Conservation (phyloP, 2,329 filamentous ascomycete genomes). For the Phialophora macrospora region DNA sequence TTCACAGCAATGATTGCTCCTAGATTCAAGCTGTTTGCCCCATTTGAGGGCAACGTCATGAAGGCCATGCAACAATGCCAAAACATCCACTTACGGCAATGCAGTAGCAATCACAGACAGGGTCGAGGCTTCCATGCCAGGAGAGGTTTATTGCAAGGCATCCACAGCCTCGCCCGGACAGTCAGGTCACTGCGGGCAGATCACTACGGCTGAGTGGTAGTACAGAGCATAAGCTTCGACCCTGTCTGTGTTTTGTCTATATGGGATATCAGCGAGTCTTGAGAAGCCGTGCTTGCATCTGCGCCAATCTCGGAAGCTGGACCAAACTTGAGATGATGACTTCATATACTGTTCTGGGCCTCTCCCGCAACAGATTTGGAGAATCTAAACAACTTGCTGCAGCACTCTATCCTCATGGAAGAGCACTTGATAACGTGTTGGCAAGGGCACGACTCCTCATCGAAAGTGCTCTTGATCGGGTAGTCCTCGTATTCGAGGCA, state of each 20-base stretch:
- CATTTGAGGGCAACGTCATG: constrained; percentile 62
- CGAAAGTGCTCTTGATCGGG: not conserved
- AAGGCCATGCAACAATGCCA: constrained; percentile 68
- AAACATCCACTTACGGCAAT: constrained; percentile 55
- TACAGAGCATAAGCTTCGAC: constrained; percentile 51
- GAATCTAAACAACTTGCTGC: not conserved
- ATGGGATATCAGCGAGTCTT: not conserved
- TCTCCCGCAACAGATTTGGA: not conserved
- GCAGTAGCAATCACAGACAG: constrained; percentile 53
- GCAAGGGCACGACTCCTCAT: not conserved
- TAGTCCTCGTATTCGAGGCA: not conserved
- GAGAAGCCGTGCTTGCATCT: not conserved
- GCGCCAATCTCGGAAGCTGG: not conserved
- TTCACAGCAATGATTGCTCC: constrained; percentile 66
- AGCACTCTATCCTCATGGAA: not conserved
- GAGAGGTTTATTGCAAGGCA: too few relatives aligned
- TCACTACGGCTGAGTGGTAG: constrained; percentile 66
- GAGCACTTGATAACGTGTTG: not conserved
- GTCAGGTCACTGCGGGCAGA: constrained; percentile 55
- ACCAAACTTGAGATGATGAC: not conserved
- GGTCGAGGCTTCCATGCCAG: constrained; percentile 57
- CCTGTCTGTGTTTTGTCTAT: too few relatives aligned
- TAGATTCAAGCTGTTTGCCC: constrained; percentile 66
- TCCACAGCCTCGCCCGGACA: constrained; percentile 45
- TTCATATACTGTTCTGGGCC: not conserved